Evolutionary conservation across 2,329 filamentous ascomycete species (phyloP), one percentile per base, ranked within the genome.

Genomic region (Colletotrichum ledebouriae): DNA sequence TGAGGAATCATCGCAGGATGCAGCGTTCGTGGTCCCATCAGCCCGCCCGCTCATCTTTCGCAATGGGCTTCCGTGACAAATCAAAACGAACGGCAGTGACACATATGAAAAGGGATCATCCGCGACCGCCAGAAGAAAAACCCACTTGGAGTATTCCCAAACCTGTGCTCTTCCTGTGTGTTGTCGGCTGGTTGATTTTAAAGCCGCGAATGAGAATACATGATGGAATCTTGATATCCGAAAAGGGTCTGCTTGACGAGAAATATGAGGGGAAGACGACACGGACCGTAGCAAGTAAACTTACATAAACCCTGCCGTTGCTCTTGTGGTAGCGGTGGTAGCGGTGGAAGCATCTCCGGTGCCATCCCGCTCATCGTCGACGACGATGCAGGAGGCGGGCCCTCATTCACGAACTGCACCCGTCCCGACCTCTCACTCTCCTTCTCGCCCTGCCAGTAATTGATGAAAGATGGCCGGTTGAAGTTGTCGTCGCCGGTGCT

Each of bases 371-470:
- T 52, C n/a, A n/a, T 33, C 39, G 59, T 12, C 50, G 59, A 74
- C 75, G 70, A 50, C 20, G 41, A 46, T 44, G 15, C 34, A 55
- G 73, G 71, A 25, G 74, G 71, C 5, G 70, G 72, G 22, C 73
- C 73, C 44, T 75, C 77, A 47, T 75, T 73, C 39, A 82, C 77
- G 53, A 82, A 82, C 2, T 74, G 78, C 63, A 81, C 75, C 61
- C 72, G 75, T 63, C 73, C 76, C 47, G 71, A 73, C 7, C 75
- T 73, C 39, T 75, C 71, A 42, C 75, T 75, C 56, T 82, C 76
- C 73, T 82, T 84, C 17, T 78, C 79, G 50, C 78, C 79, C 71
- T 80, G 84, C 82, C 83, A 83, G 67, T 82, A 86, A 10, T 77
- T 73, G n/a, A 78, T 75, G 72, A 86, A 86, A n/a, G 83, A 83